Evolutionary conservation across 1,139 yeast species (phyloP).

Genomic region (Suhomyces yuchorum): DNA sequence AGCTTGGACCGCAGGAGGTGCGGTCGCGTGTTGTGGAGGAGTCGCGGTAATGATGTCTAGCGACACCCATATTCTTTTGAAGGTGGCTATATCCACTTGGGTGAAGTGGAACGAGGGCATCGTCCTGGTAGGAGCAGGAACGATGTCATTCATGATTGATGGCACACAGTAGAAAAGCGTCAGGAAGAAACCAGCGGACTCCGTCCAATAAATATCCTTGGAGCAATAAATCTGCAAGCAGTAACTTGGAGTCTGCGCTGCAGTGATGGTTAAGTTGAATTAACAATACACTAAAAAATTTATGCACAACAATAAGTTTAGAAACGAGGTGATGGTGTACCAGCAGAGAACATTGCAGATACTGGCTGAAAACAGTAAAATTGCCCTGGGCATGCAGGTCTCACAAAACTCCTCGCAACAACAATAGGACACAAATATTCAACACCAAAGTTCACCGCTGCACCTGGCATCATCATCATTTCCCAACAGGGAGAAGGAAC

Average conservation of each 20-base stretch:
- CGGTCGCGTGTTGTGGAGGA: neutral
- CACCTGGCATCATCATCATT: neutral
- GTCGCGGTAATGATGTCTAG: constrained; percentile 15
- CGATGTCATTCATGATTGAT: constrained; percentile 6
- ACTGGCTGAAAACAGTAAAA: constrained; percentile 5
- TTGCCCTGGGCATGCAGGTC: neutral
- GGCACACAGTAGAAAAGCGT: neutral
- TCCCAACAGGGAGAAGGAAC: neutral
- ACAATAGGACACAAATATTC: neutral
- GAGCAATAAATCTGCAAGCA: neutral
- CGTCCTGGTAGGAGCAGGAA: neutral
- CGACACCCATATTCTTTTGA: constrained; percentile 20
- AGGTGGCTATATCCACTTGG: constrained; percentile 17
- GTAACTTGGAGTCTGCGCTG: constrained; percentile 1
- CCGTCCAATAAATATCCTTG: neutral
- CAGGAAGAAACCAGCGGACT: neutral
- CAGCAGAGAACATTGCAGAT: constrained; percentile 2
- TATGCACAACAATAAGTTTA: neutral
- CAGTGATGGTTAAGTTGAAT: neutral
- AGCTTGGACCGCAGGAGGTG: neutral
- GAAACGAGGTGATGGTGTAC: constrained; percentile 4
- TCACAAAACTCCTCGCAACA: neutral
- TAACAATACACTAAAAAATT: constrained; percentile 5
- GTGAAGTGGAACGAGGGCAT: constrained; percentile 15
- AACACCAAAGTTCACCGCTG: neutral